These are phyloP conservation scores for Jatropha curcas DNA, from an alignment of 345 rosid species.

Conservation along the genomic window DNA sequence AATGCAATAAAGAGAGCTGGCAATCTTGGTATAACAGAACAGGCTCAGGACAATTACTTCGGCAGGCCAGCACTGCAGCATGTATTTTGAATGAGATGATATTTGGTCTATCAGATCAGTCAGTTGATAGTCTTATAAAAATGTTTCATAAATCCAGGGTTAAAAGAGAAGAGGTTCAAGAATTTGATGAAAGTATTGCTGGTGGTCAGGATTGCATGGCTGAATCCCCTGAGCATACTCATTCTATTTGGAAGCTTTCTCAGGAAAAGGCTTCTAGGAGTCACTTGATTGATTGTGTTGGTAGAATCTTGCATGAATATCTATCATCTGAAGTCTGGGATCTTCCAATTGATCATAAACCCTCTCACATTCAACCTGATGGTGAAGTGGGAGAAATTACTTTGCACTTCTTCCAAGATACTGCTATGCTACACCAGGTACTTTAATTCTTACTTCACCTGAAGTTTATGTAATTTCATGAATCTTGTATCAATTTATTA, in stretches of 20 bases:
- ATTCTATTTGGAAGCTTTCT: constrained; percentile 59
- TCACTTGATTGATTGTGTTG: constrained; percentile 68
- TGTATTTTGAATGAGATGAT: constrained; percentile 90
- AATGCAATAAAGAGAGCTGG: constrained; percentile 71
- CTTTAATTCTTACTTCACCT: constrained; percentile 4
- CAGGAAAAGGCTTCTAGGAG: constrained; percentile 40
- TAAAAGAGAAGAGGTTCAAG: constrained; percentile 30
- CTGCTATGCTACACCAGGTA: constrained; percentile 84
- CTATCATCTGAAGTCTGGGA: constrained; percentile 82
- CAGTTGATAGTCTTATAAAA: constrained; percentile 47
- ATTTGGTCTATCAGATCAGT: constrained; percentile 73
- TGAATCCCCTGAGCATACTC: constrained; percentile 17
- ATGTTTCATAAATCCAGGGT: constrained; percentile 53
- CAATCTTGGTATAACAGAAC: constrained; percentile 73
- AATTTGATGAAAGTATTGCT: constrained; percentile 21
- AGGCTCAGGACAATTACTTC: constrained; percentile 78
- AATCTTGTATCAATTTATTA: neutral
- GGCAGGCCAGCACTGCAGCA: constrained; percentile 75
- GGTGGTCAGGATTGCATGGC: constrained; percentile 13
- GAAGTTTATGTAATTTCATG: neutral
- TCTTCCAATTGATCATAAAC: constrained; percentile 63
- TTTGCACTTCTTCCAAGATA: constrained; percentile 62
- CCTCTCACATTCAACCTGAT: constrained; percentile 35
- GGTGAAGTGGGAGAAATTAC: constrained; percentile 47
- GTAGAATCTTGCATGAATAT: constrained; percentile 86